phyloP scores from a whole-genome alignment of 306 rosid genomes.

The Alnus rubra region DNA sequence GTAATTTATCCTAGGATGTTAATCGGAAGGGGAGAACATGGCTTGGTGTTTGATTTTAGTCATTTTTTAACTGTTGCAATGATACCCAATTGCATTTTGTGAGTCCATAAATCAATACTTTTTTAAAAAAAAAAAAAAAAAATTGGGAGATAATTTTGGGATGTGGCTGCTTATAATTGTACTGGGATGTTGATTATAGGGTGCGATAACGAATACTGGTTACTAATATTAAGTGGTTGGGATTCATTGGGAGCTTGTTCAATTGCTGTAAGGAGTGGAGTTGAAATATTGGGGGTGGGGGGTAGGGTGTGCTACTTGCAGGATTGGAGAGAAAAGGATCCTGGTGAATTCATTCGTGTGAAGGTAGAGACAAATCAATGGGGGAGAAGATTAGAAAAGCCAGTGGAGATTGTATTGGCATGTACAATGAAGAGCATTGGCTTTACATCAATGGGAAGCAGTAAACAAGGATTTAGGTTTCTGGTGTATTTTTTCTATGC shows the following conservation, averaged over 20 bases:
- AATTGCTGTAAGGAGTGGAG: background rate
- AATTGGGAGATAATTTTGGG: background rate
- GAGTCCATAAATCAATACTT: background rate
- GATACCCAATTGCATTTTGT: background rate
- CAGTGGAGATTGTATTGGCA: background rate
- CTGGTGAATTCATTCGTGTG: background rate
- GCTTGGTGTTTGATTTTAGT: conserved; percentile 1
- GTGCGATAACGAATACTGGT: background rate
- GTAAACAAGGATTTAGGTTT: background rate
- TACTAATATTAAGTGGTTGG: conserved; percentile 11
- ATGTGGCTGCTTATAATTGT: background rate
- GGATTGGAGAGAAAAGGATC: background rate
- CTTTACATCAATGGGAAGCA: background rate
- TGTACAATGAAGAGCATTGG: background rate
- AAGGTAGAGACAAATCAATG: background rate
- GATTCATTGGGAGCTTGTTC: background rate
- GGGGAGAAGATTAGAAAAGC: background rate
- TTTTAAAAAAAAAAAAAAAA: no score
- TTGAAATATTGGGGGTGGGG: background rate
- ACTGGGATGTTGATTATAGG: background rate
- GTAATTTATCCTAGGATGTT: background rate
- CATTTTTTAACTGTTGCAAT: background rate
- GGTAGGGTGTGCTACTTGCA: background rate
- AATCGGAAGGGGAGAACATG: conserved; percentile 9
- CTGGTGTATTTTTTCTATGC: background rate